Evolutionary conservation across 2,329 filamentous ascomycete genomes (phyloP), one percentile per base, ranked within the genome.

Genomic region (Coniosporium uncinatum): DNA sequence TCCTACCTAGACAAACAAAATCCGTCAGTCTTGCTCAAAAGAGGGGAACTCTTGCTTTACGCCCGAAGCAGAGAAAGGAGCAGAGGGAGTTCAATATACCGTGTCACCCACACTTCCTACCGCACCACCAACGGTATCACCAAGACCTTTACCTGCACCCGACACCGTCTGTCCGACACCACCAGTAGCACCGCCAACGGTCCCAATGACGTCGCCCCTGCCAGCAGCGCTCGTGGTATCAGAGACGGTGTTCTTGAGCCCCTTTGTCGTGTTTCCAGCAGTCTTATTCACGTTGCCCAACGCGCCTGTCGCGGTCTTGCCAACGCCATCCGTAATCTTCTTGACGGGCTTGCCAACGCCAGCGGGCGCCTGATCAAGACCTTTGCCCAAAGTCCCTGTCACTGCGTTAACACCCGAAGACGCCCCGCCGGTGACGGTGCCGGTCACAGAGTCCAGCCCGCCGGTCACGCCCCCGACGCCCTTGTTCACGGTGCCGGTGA

Each of bases 151-250:
- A 8, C 64, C 64, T 2, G 60, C 52, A 3, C 64, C 65, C 27
- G 49, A 43, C 3, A 58, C 54, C 3, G 57, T 58, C 18, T 49
- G 56, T 33, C 46, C 66, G 48, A 55, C 39, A 14, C 58, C 57
- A 2, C 49, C 52, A 2, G 58, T 61, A 16, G 60, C 55, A 2
- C 66, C 66, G 2, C 52, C 54, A 5, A 58, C 61, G 3, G 57
- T 56, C 0, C 65, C 66, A 37, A 53, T 59, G 14, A 63, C 46
- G 49, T 71, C 65, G 2, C 65, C 66, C 41, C 55, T 59, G 2
- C 64, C 63, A n/a, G 69, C 39, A 5, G 64, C 66, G 3, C 56
- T 53, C 2, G 66, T 67, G 1, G 67, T 70, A 44, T 69, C 67
- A 14, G 58, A 61, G 3, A 67, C 59, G 1, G 66, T 69, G 4